phyloP scores from a whole-genome alignment of 768 basidiomycete species.

The Ephemerocybe angulata region DNA sequence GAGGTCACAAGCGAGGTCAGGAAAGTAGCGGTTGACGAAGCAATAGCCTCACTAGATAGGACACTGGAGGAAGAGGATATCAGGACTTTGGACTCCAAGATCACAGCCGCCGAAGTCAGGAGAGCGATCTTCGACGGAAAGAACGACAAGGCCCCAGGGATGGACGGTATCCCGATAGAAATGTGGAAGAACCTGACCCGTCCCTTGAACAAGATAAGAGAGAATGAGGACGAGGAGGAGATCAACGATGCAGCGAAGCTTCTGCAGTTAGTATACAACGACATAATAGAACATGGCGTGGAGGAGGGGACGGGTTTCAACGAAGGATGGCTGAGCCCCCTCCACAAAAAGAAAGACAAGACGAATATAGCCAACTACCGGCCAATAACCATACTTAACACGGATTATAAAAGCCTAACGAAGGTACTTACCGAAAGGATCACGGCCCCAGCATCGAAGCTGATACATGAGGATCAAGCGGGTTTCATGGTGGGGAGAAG shows the following conservation, averaged over 20 bases:
- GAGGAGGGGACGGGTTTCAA: conserved; percentile 15
- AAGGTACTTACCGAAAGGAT: conserved; percentile 20
- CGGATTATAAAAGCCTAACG: conserved; percentile 32
- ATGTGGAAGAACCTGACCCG: conserved; percentile 6
- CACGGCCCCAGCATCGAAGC: neutral
- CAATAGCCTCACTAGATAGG: neutral
- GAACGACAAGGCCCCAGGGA: no score
- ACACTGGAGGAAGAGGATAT: conserved; percentile 1
- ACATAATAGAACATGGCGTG: no score
- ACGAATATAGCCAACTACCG: conserved; percentile 29
- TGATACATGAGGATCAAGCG: conserved; percentile 20
- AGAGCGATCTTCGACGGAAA: conserved; percentile 13
- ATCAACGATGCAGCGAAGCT: conserved; percentile 24
- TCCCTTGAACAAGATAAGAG: conserved; percentile 1
- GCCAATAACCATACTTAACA: conserved; percentile 32
- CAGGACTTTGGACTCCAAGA: conserved; percentile 17
- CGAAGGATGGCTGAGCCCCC: conserved; percentile 37
- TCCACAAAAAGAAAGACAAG: conserved; percentile 40
- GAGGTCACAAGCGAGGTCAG: neutral
- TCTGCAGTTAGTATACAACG: no score
- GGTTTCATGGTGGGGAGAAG: neutral
- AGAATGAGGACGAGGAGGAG: conserved; percentile 18
- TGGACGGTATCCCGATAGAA: no score
- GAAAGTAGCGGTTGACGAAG: conserved; percentile 3
- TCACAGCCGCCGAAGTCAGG: conserved; percentile 23